Conservation (phyloP, 495 filamentous ascomycete genomes). For the Friedmanniomyces endolithicus region DNA sequence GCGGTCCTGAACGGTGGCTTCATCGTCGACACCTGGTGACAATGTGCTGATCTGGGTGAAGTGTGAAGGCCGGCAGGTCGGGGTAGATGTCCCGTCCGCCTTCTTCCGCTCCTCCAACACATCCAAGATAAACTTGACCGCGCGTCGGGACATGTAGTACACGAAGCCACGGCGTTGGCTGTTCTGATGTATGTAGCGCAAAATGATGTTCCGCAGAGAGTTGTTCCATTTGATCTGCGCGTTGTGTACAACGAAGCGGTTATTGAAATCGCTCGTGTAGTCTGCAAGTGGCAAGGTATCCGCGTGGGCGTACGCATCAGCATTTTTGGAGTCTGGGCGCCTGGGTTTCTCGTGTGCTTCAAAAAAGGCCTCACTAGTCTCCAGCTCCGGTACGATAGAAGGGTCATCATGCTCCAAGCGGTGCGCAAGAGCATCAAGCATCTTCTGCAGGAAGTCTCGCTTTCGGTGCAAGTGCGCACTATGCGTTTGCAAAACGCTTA, state of each 20-base stretch:
- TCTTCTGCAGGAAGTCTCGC: constrained; percentile 61
- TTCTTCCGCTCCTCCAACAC: constrained; percentile 88
- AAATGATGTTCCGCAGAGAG: constrained; percentile 82
- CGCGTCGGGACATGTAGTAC: constrained; percentile 90
- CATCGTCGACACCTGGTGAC: constrained; percentile 35
- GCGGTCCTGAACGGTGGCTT: constrained; percentile 62
- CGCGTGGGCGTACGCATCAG: constrained; percentile 29
- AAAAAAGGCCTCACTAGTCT: constrained; percentile 32
- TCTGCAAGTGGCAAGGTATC: constrained; percentile 46
- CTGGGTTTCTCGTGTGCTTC: constrained; percentile 40
- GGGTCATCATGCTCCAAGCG: constrained; percentile 40
- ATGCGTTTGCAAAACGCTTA: constrained; percentile 58
- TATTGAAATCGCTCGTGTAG: constrained; percentile 86
- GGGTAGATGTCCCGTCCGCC: constrained; percentile 25
- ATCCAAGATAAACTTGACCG: constrained; percentile 95
- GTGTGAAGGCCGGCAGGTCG: constrained; percentile 22
- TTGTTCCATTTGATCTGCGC: constrained; percentile 98
- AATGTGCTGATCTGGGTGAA: constrained; percentile 25
- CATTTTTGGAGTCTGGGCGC: constrained; percentile 8
- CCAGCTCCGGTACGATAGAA: constrained; percentile 36
- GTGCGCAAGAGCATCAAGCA: constrained; percentile 53
- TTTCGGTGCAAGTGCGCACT: constrained; percentile 57
- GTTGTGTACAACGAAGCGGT: constrained; percentile 96
- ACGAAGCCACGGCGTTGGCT: constrained; percentile 92
- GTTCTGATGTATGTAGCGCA: constrained; percentile 94